A percentile compares a stretch with the other conserved stretches of the same genome.
phyloP scores from a whole-genome alignment of 1,284 basidiomycete species.

The Puccinia triticina region DNA sequence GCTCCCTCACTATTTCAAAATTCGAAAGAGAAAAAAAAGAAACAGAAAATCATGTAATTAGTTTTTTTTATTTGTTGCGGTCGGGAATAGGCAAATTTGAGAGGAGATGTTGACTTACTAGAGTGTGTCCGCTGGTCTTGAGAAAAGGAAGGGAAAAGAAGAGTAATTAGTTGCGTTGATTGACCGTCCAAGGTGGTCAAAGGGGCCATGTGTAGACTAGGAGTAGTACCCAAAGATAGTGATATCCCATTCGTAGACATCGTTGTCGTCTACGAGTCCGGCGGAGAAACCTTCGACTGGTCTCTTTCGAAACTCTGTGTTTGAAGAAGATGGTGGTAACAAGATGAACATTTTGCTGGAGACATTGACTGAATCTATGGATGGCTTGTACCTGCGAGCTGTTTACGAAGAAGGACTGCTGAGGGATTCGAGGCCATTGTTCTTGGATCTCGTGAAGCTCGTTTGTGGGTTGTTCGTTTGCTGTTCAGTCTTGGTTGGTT shows the following conservation, averaged over 20 bases:
- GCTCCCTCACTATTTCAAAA: slow-evolving; percentile 75
- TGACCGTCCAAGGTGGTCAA: background rate
- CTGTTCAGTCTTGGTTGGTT: background rate
- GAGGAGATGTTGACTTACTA: slow-evolving; percentile 67
- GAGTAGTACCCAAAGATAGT: slow-evolving; percentile 57
- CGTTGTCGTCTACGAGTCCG: slow-evolving; percentile 88
- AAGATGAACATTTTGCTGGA: background rate
- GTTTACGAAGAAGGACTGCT: slow-evolving; percentile 46
- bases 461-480: background rate
- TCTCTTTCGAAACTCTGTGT: slow-evolving; percentile 76
- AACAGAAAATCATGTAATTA: slow-evolving; percentile 22
- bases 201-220: background rate
- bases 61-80: background rate
- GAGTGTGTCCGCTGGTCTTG: slow-evolving; percentile 81
- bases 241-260: slow-evolving; percentile 91
- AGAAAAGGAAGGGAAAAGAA: background rate
- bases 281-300: slow-evolving; percentile 94
- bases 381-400: slow-evolving; percentile 26
- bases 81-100: slow-evolving; percentile 39
- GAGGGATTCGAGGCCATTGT: slow-evolving; percentile 47
- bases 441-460: background rate
- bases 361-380: background rate
- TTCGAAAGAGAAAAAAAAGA: background rate
- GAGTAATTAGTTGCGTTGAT: slow-evolving; percentile 2
- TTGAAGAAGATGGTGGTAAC: background rate